phyloP scores from a whole-genome alignment of 2,329 filamentous ascomycete genomes.

The Laburnicola sp. region DNA sequence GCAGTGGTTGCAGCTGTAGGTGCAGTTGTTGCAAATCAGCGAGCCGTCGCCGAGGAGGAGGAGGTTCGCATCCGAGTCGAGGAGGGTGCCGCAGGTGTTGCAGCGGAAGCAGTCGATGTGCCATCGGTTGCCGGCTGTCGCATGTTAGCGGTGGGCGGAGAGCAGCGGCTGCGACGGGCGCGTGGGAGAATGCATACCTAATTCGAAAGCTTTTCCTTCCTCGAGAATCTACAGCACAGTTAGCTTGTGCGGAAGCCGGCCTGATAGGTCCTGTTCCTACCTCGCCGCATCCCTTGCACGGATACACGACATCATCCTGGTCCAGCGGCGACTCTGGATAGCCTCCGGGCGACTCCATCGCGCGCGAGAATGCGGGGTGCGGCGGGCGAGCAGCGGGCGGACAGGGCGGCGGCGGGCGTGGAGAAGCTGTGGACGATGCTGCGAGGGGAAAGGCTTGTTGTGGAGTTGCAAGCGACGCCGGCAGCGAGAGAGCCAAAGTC shows the following conservation, averaged over 20 bases:
- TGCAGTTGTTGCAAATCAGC: slow-evolving; percentile 98
- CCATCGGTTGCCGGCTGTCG: slow-evolving; percentile 88
- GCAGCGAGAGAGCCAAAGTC: neutral
- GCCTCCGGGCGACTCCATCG: slow-evolving; percentile 59
- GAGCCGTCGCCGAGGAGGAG: slow-evolving; percentile 96
- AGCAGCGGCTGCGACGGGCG: slow-evolving; percentile 16
- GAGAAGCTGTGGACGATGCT: neutral
- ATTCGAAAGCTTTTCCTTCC: slow-evolving; percentile 97
- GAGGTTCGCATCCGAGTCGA: slow-evolving; percentile 97
- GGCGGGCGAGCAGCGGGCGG: slow-evolving; percentile 4
- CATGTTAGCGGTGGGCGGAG: slow-evolving; percentile 31
- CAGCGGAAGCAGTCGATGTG: slow-evolving; percentile 99
- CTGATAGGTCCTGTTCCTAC: slow-evolving; percentile 25
- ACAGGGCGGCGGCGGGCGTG: slow-evolving; percentile 1
- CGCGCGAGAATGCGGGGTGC: slow-evolving; percentile 6
- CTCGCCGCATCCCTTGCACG: slow-evolving; percentile 66
- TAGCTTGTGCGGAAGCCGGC: slow-evolving; percentile 6
- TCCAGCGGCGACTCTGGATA: slow-evolving; percentile 56
- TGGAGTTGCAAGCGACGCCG: neutral
- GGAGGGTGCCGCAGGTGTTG: slow-evolving; percentile 90
- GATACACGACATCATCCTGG: slow-evolving; percentile 57
- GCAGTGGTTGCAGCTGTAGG: slow-evolving; percentile 96
- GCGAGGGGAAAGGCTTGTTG: neutral
- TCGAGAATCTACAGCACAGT: slow-evolving; percentile 75
- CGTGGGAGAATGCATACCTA: slow-evolving; percentile 65